Evolutionary conservation across 148 eudicot genomes (phyloP).

Genomic region (Persicaria tinctoria): DNA sequence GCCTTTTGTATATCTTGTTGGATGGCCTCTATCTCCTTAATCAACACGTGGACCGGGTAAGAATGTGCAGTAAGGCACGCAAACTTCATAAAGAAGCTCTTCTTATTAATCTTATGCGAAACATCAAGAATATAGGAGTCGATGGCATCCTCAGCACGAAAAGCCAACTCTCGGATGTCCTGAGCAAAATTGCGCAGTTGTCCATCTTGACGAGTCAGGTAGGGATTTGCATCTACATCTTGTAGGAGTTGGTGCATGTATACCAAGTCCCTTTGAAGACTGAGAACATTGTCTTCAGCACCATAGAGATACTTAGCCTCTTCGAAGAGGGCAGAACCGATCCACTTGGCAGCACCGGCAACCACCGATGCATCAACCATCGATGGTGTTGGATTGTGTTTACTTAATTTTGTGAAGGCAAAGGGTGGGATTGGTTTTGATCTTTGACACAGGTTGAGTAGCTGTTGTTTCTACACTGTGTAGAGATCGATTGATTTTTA

Average conservation of each 20-base stretch:
- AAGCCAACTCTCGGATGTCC: constrained; percentile 5
- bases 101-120: neutral
- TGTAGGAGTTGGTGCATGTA: neutral
- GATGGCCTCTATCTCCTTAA: neutral
- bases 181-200: neutral
- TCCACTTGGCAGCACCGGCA: constrained; percentile 4
- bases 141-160: too few relatives aligned
- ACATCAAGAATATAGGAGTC: too few relatives aligned
- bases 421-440: too few relatives aligned
- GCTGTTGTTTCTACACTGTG: too few relatives aligned
- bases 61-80: neutral
- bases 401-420: neutral
- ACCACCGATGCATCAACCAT: neutral
- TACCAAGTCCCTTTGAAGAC: neutral
- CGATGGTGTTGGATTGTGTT: neutral
- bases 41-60: neutral
- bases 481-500: too few relatives aligned
- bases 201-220: neutral
- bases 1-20: neutral
- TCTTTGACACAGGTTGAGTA: too few relatives aligned
- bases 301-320: constrained; percentile 2
- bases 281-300: neutral
- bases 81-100: neutral
- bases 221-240: neutral
- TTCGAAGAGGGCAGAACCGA: neutral